Percentiles rank a stretch among this genome's conserved stretches.
These are phyloP conservation scores for Micractinium conductrix DNA, from an alignment of 139 green algal genomes.

Conservation along the genomic window DNA sequence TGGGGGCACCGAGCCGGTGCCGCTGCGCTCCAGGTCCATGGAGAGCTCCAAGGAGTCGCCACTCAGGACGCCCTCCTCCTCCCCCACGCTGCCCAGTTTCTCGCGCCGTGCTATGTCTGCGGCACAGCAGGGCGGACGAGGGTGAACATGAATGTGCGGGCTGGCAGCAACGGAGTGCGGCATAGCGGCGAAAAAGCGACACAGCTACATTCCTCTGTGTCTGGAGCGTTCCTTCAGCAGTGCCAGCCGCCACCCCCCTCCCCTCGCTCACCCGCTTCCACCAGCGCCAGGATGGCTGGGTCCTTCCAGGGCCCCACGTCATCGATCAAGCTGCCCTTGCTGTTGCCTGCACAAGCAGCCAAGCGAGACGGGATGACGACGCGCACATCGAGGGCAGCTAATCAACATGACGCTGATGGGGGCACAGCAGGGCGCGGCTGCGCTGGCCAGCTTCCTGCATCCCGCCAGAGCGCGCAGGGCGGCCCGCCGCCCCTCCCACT, in stretches of 20 bases:
- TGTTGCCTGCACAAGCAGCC: constrained; percentile 37
- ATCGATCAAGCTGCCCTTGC: constrained; percentile 75
- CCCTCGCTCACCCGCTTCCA: constrained; percentile 36
- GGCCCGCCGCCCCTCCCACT: neutral
- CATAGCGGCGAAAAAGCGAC: no score
- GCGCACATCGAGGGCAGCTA: neutral
- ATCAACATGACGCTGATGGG: no score
- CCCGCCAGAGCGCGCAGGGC: neutral
- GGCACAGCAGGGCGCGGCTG: neutral
- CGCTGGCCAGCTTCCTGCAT: no score
- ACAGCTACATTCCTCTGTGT: neutral
- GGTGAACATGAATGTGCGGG: neutral
- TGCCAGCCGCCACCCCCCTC: neutral
- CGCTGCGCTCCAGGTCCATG: neutral
- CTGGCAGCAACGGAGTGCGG: neutral
- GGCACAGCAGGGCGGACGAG: neutral
- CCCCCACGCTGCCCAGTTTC: neutral
- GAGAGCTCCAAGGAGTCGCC: constrained; percentile 26
- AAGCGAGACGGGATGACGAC: neutral
- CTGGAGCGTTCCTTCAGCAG: neutral
- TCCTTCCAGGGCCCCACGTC: constrained; percentile 88
- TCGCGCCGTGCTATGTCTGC: constrained; percentile 24
- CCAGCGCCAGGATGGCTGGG: constrained; percentile 48
- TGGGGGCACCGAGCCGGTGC: neutral
- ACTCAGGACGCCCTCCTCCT: neutral